A percentile compares a stretch with the other conserved stretches of the same genome.
Evolutionary conservation across 2,329 filamentous ascomycete species (phyloP).

Genomic region (Aspergillus ochraceus): DNA sequence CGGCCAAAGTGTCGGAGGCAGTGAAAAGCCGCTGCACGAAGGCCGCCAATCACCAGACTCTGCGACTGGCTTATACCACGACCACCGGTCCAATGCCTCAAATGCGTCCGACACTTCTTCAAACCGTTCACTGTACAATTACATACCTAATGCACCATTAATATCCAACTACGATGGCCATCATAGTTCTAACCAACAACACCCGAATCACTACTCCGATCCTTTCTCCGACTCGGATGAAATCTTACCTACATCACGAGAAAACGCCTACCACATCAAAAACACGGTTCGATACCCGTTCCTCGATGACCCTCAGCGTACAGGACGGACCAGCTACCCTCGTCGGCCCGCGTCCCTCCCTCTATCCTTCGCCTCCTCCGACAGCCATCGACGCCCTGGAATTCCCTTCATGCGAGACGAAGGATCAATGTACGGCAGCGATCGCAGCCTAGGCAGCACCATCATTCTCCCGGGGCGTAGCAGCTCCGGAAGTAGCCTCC

Average conservation of each 20-base stretch:
- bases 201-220: conserved; percentile 4
- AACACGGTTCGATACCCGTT: conserved; percentile 6
- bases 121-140: conserved; percentile 11
- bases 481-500: conserved; percentile 23
- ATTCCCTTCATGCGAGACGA: conserved; percentile 1
- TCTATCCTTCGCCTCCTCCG: neutral
- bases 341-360: conserved; percentile 4
- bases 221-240: conserved; percentile 18
- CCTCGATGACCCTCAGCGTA: neutral
- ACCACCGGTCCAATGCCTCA: conserved; percentile 12
- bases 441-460: conserved; percentile 29
- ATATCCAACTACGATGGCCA: neutral
- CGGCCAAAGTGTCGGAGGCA: conserved; percentile 9
- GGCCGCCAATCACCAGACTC: conserved; percentile 15
- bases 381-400: neutral
- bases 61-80: conserved; percentile 17
- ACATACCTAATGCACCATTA: neutral
- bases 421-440: conserved; percentile 16
- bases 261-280: neutral
- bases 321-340: neutral
- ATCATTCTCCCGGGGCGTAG: conserved; percentile 29
- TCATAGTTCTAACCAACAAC: neutral
- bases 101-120: conserved; percentile 12
- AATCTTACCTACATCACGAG: neutral
- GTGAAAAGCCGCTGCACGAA: conserved; percentile 19